Evolutionary conservation across 1,284 basidiomycete species (phyloP).

Genomic region (Exsudoporus floridanus): DNA sequence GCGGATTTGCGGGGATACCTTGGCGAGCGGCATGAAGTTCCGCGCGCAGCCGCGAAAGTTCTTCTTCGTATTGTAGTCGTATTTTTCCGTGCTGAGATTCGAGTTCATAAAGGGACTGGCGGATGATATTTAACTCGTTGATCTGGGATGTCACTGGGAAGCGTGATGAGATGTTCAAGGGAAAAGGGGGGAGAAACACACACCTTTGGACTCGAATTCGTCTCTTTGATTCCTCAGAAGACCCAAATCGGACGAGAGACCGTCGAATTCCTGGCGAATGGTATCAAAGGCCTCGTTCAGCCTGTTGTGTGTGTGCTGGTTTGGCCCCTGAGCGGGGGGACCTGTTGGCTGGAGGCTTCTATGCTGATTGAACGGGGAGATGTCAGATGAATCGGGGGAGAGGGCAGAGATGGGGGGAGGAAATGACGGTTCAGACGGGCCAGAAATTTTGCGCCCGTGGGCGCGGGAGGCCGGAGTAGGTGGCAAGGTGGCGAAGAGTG

Average conservation of each 20-base stretch:
- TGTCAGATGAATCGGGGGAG: conserved; percentile 18
- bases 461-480: conserved; percentile 1
- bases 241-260: conserved; percentile 67
- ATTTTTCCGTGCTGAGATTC: conserved; percentile 73
- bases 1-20: conserved; percentile 32
- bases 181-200: not conserved
- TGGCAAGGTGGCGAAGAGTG: not conserved
- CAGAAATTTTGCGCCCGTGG: conserved; percentile 31
- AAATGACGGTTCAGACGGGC: conserved; percentile 3
- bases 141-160: conserved; percentile 64
- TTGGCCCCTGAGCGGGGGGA: conserved; percentile 45
- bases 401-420: not conserved
- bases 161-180: conserved; percentile 9
- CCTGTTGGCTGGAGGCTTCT: conserved; percentile 63
- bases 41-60: conserved; percentile 62
- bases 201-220: conserved; percentile 87
- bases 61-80: conserved; percentile 73
- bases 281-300: conserved; percentile 82
- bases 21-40: conserved; percentile 57
- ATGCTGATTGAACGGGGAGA: conserved; percentile 45
- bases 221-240: conserved; percentile 78
- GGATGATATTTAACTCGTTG: conserved; percentile 70
- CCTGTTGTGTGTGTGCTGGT: conserved; percentile 44
- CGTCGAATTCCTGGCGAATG: conserved; percentile 86
- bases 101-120: conserved; percentile 76